Base-by-base conservation (phyloP, 495 filamentous ascomycete genomes). In the Bathelium albidoporum region DNA sequence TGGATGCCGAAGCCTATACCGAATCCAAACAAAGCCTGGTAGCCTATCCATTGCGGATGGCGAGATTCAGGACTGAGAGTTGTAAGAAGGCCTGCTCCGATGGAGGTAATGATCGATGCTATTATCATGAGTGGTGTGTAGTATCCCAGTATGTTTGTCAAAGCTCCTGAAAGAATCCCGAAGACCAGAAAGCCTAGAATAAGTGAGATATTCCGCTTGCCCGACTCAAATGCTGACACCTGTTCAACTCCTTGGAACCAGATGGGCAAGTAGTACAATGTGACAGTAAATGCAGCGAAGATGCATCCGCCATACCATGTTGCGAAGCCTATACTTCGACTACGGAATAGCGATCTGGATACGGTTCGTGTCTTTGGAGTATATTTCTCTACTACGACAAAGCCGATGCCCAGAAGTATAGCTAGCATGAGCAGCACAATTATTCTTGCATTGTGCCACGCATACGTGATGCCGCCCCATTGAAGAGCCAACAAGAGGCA, bases 231-330 rank as follows among this genome's bases (percentile, higher is more conserved):
- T 11, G 91, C 87, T 0, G 78, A 77, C 0, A 82, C 83, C 58
- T 80, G 82, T 71, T 91, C 87, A 72, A 96, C 85, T 5, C 89
- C 83, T 69, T 96, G 91, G 78, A 96, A 95, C 88, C 88, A 96
- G 68, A 93, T 87, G 0, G 91, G 90, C 22, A 95, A 74, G 78
- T 88, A 87, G 60, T 70, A 68, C 1, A 64, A 53, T 1, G 67
- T 18, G 62, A 87, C 53, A 14, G 10, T 74, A 60, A 94, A 65
- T 12, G 20, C 16, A 16, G 59, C 61, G 20, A 28, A 39, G 39
- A 87, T 74, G 62, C 93, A 82, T 73, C 90, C 89, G 0, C 80
- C 73, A 71, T 82, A 89, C 64, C 81, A 75, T 0, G 78, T 72
- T 2, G 78, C 72, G 1, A 77, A 77, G 69, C 80, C 80, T 14